A percentile compares a stretch with the other conserved stretches of the same genome.
These are phyloP conservation scores for Waitea zeae DNA, from an alignment of 1,284 basidiomycete species.

Conservation along the genomic window DNA sequence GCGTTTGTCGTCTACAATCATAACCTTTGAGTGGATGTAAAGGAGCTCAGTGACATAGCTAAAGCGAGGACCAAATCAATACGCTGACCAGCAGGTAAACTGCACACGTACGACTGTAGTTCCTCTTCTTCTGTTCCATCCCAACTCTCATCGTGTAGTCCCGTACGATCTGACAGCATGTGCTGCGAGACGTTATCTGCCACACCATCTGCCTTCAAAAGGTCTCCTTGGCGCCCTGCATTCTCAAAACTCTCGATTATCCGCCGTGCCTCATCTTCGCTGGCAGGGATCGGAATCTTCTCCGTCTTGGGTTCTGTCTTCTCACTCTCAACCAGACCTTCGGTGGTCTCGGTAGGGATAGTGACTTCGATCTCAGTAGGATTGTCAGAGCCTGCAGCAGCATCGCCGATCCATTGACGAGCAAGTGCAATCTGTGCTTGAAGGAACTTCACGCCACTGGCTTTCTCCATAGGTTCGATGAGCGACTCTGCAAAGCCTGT, in stretches of 20 bases:
- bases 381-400: constrained; percentile 24
- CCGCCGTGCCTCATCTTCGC: constrained; percentile 43
- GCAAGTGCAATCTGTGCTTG: constrained; percentile 79
- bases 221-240: constrained; percentile 31
- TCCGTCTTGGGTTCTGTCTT: constrained; percentile 35
- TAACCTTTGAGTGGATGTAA: constrained; percentile 71
- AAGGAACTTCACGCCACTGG: constrained; percentile 66
- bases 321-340: constrained; percentile 18
- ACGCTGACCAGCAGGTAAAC: neutral
- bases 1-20: constrained; percentile 84
- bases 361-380: constrained; percentile 24
- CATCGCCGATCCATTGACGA: constrained; percentile 57
- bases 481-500: no score
- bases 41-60: constrained; percentile 73
- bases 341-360: constrained; percentile 25
- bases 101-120: constrained; percentile 48
- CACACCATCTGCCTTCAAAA: constrained; percentile 42
- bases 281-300: constrained; percentile 46
- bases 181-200: constrained; percentile 69
- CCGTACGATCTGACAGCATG: constrained; percentile 42
- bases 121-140: constrained; percentile 71
- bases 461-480: constrained; percentile 55
- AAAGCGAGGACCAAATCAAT: constrained; percentile 22
- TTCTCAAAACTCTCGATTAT: constrained; percentile 51
- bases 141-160: constrained; percentile 63